Conservation (phyloP, 2,329 filamentous ascomycete genomes). For the Sclerotinia minor region DNA sequence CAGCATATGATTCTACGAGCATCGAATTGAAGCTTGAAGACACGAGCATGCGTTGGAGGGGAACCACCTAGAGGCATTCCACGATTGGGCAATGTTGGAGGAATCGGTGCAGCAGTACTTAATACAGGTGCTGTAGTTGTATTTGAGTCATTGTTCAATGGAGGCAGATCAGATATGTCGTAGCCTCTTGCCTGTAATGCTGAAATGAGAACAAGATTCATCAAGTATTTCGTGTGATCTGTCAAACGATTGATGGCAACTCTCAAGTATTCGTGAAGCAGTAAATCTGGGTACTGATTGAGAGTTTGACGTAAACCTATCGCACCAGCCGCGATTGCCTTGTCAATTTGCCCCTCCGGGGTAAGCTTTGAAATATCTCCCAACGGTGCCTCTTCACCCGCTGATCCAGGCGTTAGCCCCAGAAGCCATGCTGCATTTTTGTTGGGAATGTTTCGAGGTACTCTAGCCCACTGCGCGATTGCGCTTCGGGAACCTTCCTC, state of each 20-base stretch:
- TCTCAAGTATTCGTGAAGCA: slow-evolving; percentile 29
- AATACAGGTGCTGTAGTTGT: slow-evolving; percentile 18
- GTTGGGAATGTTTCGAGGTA: slow-evolving; percentile 10
- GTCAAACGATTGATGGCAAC: slow-evolving; percentile 29
- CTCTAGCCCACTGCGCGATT: slow-evolving; percentile 1
- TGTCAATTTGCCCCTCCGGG: slow-evolving; percentile 53
- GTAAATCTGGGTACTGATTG: slow-evolving; percentile 34
- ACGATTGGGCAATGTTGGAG: slow-evolving; percentile 30
- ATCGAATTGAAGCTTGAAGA: slow-evolving; percentile 98
- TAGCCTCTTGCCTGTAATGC: slow-evolving; percentile 9
- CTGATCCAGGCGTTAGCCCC: background rate
- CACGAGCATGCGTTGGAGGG: slow-evolving; percentile 47
- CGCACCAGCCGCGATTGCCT: slow-evolving; percentile 52
- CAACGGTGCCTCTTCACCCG: background rate
- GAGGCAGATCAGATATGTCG: slow-evolving; percentile 1
- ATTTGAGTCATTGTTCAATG: slow-evolving; percentile 9
- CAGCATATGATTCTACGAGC: slow-evolving; percentile 91
- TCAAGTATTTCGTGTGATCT: slow-evolving; percentile 25
- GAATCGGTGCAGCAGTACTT: slow-evolving; percentile 10
- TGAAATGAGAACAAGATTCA: slow-evolving; percentile 26
- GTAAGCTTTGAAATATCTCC: slow-evolving; percentile 31
- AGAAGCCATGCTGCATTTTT: slow-evolving; percentile 9
- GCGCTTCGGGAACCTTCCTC: slow-evolving; percentile 64
- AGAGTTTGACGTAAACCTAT: slow-evolving; percentile 43
- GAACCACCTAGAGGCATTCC: background rate